phyloP scores from a whole-genome alignment of 768 basidiomycete species.

The Serendipita indica region DNA sequence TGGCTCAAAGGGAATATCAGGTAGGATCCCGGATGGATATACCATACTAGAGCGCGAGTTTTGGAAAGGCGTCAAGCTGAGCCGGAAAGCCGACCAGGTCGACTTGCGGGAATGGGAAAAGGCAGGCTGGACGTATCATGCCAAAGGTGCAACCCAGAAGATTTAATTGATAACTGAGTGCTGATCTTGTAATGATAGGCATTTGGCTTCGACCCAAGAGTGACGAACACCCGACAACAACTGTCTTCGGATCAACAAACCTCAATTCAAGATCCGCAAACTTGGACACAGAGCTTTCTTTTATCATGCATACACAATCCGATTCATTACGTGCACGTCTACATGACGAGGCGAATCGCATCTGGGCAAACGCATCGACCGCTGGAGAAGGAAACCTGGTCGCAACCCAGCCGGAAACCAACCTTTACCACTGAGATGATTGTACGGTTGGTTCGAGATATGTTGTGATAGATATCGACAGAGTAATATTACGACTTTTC shows the following conservation, averaged over 20 bases:
- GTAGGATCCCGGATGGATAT: conserved; percentile 90
- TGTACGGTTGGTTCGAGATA: neutral
- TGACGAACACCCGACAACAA: conserved; percentile 42
- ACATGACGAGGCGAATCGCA: conserved; percentile 21
- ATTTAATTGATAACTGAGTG: neutral
- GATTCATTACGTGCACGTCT: conserved; percentile 22
- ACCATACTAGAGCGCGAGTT: conserved; percentile 78
- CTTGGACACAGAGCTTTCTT: conserved; percentile 84
- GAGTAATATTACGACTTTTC: too few relatives aligned
- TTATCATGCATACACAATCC: conserved; percentile 62
- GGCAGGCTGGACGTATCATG: conserved; percentile 93
- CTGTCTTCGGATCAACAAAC: conserved; percentile 90
- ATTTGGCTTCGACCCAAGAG: conserved; percentile 64
- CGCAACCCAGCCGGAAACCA: conserved; percentile 22
- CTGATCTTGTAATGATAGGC: conserved; percentile 31
- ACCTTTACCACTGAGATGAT: conserved; percentile 17
- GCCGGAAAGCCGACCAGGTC: conserved; percentile 31
- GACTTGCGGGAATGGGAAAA: conserved; percentile 77
- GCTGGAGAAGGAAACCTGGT: conserved; percentile 22
- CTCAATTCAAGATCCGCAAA: conserved; percentile 82
- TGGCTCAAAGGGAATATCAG: conserved; percentile 76
- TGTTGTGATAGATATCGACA: conserved; percentile 1
- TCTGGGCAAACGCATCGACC: conserved; percentile 19
- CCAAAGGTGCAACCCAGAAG: conserved; percentile 57
- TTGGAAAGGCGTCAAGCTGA: conserved; percentile 21